Percentiles rank a stretch among this genome's conserved stretches.
Conservation (phyloP, 805 yeast genomes). For the Hanseniaspora lindneri region DNA sequence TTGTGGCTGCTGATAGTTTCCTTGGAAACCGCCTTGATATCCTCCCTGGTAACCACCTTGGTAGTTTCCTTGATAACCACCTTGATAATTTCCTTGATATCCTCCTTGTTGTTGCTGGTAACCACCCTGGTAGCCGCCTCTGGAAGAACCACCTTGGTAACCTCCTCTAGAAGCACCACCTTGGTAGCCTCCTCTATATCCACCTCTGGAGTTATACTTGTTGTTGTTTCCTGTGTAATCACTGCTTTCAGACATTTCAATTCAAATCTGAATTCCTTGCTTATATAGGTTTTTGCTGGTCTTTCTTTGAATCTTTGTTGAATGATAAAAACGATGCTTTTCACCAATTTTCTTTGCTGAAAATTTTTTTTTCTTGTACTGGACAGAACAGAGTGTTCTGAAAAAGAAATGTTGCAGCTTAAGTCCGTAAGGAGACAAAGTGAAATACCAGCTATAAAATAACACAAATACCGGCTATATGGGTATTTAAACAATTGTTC, state of each 20-base stretch:
- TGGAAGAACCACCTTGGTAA: constrained; percentile 21
- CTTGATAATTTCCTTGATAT: constrained; percentile 20
- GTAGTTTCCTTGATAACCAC: constrained; percentile 24
- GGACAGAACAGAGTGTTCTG: too few relatives aligned
- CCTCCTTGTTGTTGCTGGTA: constrained; percentile 25
- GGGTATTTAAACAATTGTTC: too few relatives aligned
- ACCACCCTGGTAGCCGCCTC: constrained; percentile 20
- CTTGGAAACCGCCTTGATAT: constrained; percentile 19
- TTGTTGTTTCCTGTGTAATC: constrained; percentile 19
- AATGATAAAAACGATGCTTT: too few relatives aligned
- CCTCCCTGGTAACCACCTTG: constrained; percentile 22
- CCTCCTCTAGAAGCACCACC: constrained; percentile 18
- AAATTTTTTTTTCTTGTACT: too few relatives aligned
- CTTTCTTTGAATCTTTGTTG: not conserved
- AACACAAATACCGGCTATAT: too few relatives aligned
- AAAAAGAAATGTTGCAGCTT: too few relatives aligned
- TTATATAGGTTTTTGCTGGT: not conserved
- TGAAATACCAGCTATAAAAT: too few relatives aligned
- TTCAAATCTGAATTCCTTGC: not conserved
- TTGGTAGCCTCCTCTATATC: constrained; percentile 20
- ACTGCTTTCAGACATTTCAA: constrained; percentile 16
- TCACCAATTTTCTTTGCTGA: not conserved
- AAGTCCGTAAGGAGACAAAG: too few relatives aligned
- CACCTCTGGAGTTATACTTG: constrained; percentile 17
- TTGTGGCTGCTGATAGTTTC: constrained; percentile 22